Evolutionary conservation across 2,329 filamentous ascomycete species (phyloP), one percentile per base, ranked within the genome.

Genomic region (Venturia asperata): DNA sequence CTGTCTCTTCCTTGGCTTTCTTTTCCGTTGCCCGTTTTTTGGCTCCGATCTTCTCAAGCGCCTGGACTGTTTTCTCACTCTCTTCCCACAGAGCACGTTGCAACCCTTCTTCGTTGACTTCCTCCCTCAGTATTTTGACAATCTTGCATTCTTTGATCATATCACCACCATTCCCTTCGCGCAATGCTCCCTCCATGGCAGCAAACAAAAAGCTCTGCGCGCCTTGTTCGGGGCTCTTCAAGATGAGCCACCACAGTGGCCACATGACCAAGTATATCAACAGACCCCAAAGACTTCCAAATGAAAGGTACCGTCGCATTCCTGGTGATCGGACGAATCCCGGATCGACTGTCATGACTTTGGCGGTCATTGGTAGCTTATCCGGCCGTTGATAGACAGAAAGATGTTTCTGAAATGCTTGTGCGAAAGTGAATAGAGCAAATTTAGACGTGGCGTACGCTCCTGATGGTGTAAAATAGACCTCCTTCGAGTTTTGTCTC

Each of bases 331-430:
- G 86, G 30, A 87, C 84, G 69, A 88, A 85, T 24, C 94, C 93
- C 0, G 94, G 94, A 71, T 99, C 93, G 1, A 92, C 90, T 66
- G 96, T 83, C 62, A 96, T 81, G 58, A 97, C 91, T 42, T 90
- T 85, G 3, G 92, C 83, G 70, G 91, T 96, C 79, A 87, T 88
- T 0, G 91, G 91, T 61, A 90, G 80, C 67, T 88, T 84, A 74
- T 99, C 94, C 0, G 92, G 91, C 30, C 94, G 84, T 71, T 90
- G 85, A 76, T 95, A 96, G 1, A 87, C 80, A 69, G 92, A 87
- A 60, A 99, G 81, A 74, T 97, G 93, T 74, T 96, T 94, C 77
- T 97, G 93, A 74, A 93, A 96, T 10, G 93, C 89, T 61, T 88
- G 84, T 0, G 90, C 92, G 73, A 99, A 97, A 19, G 89, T 86